Evolutionary conservation across 257 asterid genomes (phyloP), one percentile per base, ranked within the genome.

Genomic region (Nicotiana obtusifolia): DNA sequence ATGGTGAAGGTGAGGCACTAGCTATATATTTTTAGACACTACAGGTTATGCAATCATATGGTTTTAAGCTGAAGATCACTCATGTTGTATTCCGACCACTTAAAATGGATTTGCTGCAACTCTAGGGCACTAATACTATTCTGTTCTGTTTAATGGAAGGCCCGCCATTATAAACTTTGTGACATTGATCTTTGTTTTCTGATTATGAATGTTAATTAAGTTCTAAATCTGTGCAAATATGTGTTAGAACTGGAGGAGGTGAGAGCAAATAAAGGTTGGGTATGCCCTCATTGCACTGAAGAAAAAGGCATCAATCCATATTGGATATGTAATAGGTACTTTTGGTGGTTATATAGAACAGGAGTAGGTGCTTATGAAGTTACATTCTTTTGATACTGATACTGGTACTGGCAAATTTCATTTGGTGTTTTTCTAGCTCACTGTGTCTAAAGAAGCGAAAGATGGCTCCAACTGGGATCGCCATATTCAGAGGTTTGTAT

Each of bases 251-350:
- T 94, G 88, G 97, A 93, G 87, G 97, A 91, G 37, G 97, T 91
- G 78, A 89, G 86, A 84, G 85, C 85, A 78, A 89, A 88, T 82
- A 89, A 91, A 86, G 87, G 88, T 41, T 93, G 96, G 95, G 87
- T 85, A 81, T 93, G 97, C 61, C 97, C 97, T 87, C 98, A 94
- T 62, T 93, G 97, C 28, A 61, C 80, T 4, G 97, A 94, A 84
- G 90, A 89, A 16, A 90, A 88, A 84, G 95, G 95, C 57, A 82
- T 81, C 71, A 94, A 88, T 35, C 96, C 95, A 35, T 91, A 90
- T 81, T 93, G 98, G 98, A 93, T 94, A 86, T 93, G 97, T 80
- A 94, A 93, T 90, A 94, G 98, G 98, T 94, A 89, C 4, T 57
- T 52, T 14, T 22, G 0, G 22, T 44, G 20, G 10, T 20, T 71